These are phyloP conservation scores for Viola pubescens DNA, from an alignment of 441 rosid species.

Conservation along the genomic window DNA sequence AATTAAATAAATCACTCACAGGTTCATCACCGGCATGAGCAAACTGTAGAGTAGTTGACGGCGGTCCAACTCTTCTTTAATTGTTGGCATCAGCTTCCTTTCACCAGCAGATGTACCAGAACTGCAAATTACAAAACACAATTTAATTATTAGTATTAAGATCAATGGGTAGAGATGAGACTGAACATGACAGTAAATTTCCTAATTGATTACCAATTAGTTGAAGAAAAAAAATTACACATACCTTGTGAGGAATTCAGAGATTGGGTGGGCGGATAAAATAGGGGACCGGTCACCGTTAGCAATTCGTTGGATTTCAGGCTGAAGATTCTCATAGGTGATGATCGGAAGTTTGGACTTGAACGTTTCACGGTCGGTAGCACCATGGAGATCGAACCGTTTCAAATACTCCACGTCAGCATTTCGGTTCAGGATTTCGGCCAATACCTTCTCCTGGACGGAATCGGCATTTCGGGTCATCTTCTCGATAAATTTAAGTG, in stretches of 20 bases:
- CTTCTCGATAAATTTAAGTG: conserved; percentile 67
- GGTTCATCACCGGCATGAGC: conserved; percentile 95
- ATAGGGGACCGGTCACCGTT: conserved; percentile 83
- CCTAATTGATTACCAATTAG: not conserved
- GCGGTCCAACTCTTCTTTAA: conserved; percentile 83
- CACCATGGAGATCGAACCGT: conserved; percentile 44
- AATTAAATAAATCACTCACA: conserved; percentile 35
- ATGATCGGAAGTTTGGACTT: conserved; percentile 64
- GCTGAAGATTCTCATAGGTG: conserved; percentile 73
- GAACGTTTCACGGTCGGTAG: conserved; percentile 52
- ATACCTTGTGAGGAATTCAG: conserved; percentile 88
- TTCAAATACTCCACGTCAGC: conserved; percentile 64
- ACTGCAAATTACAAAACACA: conserved; percentile 26
- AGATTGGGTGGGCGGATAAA: conserved; percentile 71
- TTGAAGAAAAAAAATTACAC: not conserved
- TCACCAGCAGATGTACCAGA: conserved; percentile 97
- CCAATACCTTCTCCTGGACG: conserved; percentile 54
- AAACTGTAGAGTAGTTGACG: conserved; percentile 81
- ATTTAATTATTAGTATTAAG: not conserved
- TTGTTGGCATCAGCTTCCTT: conserved; percentile 93
- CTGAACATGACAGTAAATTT: not conserved
- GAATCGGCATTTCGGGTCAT: conserved; percentile 61
- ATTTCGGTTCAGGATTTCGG: conserved; percentile 60
- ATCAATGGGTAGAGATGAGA: not conserved
- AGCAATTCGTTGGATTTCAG: conserved; percentile 87